Evolutionary conservation across 2,329 filamentous ascomycete species (phyloP).

Genomic region (Fusarium nygamai): DNA sequence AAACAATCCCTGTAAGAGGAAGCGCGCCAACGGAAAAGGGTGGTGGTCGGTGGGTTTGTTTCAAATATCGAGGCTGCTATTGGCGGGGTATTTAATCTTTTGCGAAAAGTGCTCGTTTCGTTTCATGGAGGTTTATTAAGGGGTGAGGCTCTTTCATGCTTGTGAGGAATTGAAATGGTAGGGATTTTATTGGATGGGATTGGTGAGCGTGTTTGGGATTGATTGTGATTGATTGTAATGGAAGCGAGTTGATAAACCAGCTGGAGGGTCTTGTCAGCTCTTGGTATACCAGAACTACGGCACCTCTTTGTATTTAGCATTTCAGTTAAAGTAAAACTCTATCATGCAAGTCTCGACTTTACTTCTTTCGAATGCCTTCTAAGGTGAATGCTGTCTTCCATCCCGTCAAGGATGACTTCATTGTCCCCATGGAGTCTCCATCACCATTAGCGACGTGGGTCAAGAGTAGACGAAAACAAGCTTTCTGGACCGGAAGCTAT

Average conservation of each 20-base stretch:
- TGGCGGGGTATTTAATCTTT: constrained; percentile 22
- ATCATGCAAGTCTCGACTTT: rapidly evolving
- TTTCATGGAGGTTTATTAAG: constrained; percentile 21
- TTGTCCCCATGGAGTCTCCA: background rate
- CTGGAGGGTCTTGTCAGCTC: background rate
- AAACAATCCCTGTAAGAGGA: background rate
- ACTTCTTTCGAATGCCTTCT: rapidly evolving
- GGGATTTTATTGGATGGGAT: background rate
- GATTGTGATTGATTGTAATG: no score
- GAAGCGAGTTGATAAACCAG: background rate
- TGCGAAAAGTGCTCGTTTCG: constrained; percentile 15
- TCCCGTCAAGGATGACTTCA: background rate
- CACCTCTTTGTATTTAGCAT: background rate
- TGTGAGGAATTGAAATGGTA: background rate
- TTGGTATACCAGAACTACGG: background rate
- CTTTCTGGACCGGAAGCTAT: background rate
- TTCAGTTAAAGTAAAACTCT: rapidly evolving
- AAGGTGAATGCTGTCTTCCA: background rate
- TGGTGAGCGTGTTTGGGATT: background rate
- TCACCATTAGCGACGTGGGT: background rate
- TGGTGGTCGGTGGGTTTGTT: constrained; percentile 2
- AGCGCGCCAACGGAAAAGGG: constrained; percentile 21
- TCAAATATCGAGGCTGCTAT: constrained; percentile 29
- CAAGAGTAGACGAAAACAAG: background rate
- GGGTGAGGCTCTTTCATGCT: background rate